Conservation (phyloP, 148 eudicot species). For the Rhododendron simsii region DNA sequence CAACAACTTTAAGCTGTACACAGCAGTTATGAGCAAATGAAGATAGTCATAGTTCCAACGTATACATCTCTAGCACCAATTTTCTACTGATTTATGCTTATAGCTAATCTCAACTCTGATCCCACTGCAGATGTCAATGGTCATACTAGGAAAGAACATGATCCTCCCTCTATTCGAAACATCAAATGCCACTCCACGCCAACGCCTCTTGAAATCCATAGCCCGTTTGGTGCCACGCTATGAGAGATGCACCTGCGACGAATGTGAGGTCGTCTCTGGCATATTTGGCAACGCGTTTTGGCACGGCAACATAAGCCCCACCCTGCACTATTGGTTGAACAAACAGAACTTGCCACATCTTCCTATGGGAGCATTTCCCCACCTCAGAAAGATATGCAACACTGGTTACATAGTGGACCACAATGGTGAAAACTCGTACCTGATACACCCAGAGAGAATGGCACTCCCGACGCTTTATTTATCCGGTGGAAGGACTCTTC, state of each 20-base stretch:
- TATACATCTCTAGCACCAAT: background rate
- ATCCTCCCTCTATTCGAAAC: slow-evolving; percentile 19
- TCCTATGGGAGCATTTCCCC: slow-evolving; percentile 41
- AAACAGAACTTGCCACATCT: slow-evolving; percentile 22
- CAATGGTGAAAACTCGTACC: slow-evolving; percentile 24
- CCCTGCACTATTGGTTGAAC: slow-evolving; percentile 31
- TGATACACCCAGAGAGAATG: slow-evolving; percentile 37
- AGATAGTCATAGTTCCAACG: background rate
- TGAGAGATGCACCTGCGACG: slow-evolving; percentile 33
- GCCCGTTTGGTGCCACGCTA: slow-evolving; percentile 33
- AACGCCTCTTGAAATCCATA: slow-evolving; percentile 24
- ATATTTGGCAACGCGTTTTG: slow-evolving; percentile 38
- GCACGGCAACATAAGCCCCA: slow-evolving; percentile 32
- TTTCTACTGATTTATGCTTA: background rate
- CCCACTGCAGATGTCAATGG: slow-evolving; percentile 29
- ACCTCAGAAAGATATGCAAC: slow-evolving; percentile 34
- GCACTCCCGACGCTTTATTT: slow-evolving; percentile 26
- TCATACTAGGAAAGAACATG: slow-evolving; percentile 24
- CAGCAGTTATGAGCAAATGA: too few species aligned
- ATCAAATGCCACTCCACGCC: slow-evolving; percentile 18
- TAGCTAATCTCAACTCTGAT: background rate
- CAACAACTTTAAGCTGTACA: too few species aligned
- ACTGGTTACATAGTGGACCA: slow-evolving; percentile 26
- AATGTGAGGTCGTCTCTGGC: slow-evolving; percentile 38
- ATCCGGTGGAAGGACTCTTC: slow-evolving; percentile 33